Conservation (phyloP, 2,329 filamentous ascomycete genomes). For the Cryphonectria naterciae region DNA sequence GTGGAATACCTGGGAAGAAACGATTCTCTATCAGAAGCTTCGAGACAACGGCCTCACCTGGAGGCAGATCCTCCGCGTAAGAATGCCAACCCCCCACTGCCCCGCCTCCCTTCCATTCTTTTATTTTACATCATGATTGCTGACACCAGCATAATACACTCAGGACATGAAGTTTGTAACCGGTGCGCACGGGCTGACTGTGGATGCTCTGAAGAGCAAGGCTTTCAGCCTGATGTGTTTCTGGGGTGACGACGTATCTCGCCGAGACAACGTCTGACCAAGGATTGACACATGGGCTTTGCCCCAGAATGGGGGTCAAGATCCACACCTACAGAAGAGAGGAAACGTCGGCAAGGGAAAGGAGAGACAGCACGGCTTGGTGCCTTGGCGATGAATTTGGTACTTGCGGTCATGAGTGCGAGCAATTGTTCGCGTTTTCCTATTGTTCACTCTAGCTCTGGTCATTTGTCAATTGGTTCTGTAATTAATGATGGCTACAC, state of each 20-base stretch:
- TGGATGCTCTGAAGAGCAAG: not conserved
- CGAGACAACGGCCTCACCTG: not conserved
- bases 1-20: not conserved
- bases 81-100: not conserved
- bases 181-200: not conserved
- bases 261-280: not conserved
- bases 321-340: too few species aligned
- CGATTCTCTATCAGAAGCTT: not conserved
- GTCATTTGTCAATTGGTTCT: too few species aligned
- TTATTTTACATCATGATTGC: not conserved
- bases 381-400: not conserved
- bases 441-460: too few species aligned
- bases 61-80: not conserved
- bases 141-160: not conserved
- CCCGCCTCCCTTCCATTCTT: not conserved
- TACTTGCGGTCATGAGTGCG: not conserved
- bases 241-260: not conserved
- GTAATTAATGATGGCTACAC: not conserved
- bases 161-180: not conserved
- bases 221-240: not conserved
- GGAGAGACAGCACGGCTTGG: too few species aligned
- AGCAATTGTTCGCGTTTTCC: not conserved
- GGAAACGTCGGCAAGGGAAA: not conserved
- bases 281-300: not conserved
- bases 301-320: not conserved